Percentiles rank a stretch among this genome's conserved stretches.
Conservation (phyloP, 108 stramenopile species). For the Aureococcus anophagefferens region DNA sequence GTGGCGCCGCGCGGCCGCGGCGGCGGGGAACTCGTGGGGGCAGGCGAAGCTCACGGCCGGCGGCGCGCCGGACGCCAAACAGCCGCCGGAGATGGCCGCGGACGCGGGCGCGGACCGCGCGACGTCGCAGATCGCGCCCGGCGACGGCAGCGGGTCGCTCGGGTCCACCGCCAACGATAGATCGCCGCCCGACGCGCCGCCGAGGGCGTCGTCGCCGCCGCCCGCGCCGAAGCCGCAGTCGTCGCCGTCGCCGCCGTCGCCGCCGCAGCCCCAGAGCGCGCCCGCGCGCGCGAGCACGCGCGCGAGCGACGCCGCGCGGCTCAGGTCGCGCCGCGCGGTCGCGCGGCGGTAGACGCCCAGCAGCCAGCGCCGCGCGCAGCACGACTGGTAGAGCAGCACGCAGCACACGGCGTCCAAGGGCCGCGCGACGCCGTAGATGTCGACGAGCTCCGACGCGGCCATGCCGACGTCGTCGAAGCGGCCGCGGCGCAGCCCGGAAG, state of each 20-base stretch:
- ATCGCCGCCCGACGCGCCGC: neutral
- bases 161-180: neutral
- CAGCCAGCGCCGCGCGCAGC: slow-evolving; percentile 9
- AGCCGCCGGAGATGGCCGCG: neutral
- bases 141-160: neutral
- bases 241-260: neutral
- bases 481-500: neutral
- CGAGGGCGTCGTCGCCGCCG: neutral
- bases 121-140: neutral
- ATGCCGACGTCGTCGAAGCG: neutral
- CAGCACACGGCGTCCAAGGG: neutral
- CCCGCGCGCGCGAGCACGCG: neutral
- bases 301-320: neutral
- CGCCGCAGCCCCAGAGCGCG: neutral
- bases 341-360: neutral
- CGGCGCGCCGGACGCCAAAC: neutral
- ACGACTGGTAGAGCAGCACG: neutral
- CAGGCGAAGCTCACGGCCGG: neutral
- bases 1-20: neutral
- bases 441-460: neutral
- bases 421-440: neutral
- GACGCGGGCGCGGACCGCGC: neutral
- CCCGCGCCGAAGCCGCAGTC: neutral
- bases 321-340: neutral
- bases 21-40: neutral